Evolutionary conservation across 352 stramenopile species (phyloP), one percentile per base, ranked within the genome.

Genomic region (Pythium utonaiense): DNA sequence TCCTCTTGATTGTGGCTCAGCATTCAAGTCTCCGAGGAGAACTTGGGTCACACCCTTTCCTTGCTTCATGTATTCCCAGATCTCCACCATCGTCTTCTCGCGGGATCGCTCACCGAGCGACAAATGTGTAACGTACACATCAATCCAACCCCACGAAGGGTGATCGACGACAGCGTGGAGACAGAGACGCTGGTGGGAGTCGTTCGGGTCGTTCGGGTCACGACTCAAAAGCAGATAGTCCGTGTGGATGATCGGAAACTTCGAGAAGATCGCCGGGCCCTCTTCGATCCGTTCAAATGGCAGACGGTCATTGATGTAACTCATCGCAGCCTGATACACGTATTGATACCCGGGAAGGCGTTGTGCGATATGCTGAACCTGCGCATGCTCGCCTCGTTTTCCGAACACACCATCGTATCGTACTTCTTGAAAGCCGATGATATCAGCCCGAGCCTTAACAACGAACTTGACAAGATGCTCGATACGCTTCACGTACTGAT

Each of bases 381-480:
- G 88, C 3, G 80, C 79, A 40, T 93, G 87, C 8, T 84, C 62
- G 22, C 80, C 80, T 6, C 55, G 66, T 0, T 73, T 48, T 19
- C 85, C 85, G 30, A 96, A 86, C n/a, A 79, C 75, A 38, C 77
- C 72, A 49, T 96, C 88, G 60, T 91, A 91, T 5, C 88, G 83
- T 17, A 96, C 83, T 64, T 96, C 88, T 58, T 96, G 88, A 42
- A 96, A 91, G 8, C 82, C 82, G n/a, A 96, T 72, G 51, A 95
- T 90, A 30, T 74, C 74, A 13, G 88, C 80, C 6, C 67, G 25
- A 0, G 83, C 64, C 25, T 82, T 60, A 1, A 67, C 45, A 3
- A 95, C 74, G n/a, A 87, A 75, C 19, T 63, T 36, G 0, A 68
- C 70, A n/a, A 96, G 73, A 55, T 91, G 81, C 51, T 93, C 75